Evolutionary conservation across 2,329 filamentous ascomycete species (phyloP), one percentile per base, ranked within the genome.

Genomic region (Colletotrichum liriopes): DNA sequence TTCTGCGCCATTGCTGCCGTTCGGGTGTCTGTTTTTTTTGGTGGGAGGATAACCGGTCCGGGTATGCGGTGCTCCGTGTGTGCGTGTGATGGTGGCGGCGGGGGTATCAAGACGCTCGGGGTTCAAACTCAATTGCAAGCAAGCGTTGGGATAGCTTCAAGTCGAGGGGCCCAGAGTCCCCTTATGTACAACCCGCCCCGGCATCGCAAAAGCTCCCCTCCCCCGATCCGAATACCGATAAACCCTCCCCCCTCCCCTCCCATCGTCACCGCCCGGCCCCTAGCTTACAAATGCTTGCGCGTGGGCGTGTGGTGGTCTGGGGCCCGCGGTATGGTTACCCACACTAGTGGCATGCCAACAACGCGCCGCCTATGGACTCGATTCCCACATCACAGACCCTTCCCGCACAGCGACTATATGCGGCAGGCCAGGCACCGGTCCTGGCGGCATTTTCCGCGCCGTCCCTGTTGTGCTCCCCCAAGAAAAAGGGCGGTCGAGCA

Each of bases 261-360:
- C 52, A 47, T 64, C 58, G 64, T 63, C 69, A 68, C 43, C 45
- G 11, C 59, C 16, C 32, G 5, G n/a, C 47, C 23, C 11, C 26
- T 8, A 72, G 69, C 65, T 72, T 72, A 69, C 65, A 72, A 72
- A 72, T 69, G 69, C 65, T 55, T 45, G 59, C 32, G 32, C 11
- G 16, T 35, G 59, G 29, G 58, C 26, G 29, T 37, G n/a, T 49
- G 45, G 35, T 47, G 29, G 29, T 49, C 29, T 4, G 26, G 3
- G 41, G 41, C 41, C 43, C 20, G 41, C 47, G 12, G 23, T 29
- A 14, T 45, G n/a, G 45, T 37, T 51, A 62, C 49, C 43, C 58
- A 61, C 55, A 59, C 58, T 23, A 6, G 43, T 12, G 37, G 23
- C 29, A 26, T 61, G 29, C 52, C 32, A 55, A 55, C 32, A 12